Evolutionary conservation across 345 rosid genomes (phyloP).

Genomic region (Angophora floribunda): DNA sequence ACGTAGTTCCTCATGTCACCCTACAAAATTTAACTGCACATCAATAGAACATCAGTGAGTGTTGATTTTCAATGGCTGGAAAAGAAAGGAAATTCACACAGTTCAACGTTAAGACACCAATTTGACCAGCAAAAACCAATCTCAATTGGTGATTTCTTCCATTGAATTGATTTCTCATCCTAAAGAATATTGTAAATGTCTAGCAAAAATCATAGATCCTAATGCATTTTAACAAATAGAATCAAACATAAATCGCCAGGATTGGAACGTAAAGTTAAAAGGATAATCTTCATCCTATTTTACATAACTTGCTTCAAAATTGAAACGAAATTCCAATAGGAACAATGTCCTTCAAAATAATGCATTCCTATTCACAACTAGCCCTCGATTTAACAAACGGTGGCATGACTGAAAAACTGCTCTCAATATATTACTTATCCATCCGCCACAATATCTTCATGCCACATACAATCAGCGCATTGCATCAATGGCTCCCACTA

Average conservation of each 20-base stretch:
- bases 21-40: no score
- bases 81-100: no score
- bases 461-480: not conserved
- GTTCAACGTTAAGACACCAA: no score
- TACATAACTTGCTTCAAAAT: not conserved
- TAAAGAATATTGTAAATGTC: not conserved
- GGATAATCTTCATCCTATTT: not conserved
- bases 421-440: not conserved
- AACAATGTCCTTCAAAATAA: not conserved
- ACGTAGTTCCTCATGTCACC: no score
- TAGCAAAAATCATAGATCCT: not conserved
- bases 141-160: no score
- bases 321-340: not conserved
- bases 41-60: no score
- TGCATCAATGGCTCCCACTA: not conserved
- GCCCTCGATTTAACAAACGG: no score
- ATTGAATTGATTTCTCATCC: no score
- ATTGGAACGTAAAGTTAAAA: not conserved
- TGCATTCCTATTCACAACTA: no score
- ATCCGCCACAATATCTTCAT: not conserved
- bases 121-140: no score
- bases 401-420: not conserved
- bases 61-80: no score
- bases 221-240: not conserved
- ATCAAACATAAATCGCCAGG: not conserved